Base-by-base conservation (phyloP, 2,329 filamentous ascomycete genomes). In the Dryadomyces sulphureus region DNA sequence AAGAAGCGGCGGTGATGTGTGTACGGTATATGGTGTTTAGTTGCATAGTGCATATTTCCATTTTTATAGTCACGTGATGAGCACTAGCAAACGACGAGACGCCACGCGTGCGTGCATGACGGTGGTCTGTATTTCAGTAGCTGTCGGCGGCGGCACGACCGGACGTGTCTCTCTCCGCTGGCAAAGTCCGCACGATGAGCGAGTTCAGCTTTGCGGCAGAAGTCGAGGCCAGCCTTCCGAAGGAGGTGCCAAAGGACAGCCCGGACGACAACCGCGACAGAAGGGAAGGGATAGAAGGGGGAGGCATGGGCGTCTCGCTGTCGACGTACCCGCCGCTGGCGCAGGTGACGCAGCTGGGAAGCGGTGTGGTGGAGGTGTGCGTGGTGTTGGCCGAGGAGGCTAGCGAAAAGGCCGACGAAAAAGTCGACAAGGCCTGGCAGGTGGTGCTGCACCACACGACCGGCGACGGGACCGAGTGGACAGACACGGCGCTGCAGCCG, bases 391-490 rank as follows among this genome's bases (percentile, higher is more conserved):
- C 83, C n/a, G n/a, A n/a, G n/a, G 7, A 62, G 89, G 12, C 68
- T 94, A 27, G 79, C 89, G 54, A 75, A n/a, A n/a, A n/a, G n/a
- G n/a, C n/a, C 81, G 38, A 74, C 75, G 36, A 54, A 74, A 80
- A 38, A 75, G 36, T 61, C 60, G 20, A 19, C 24, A 7, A 6
- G 7, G 30, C 19, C n/a, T 92, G 84, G 81, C 73, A 92, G 54
- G 74, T 87, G 27, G 75, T 75, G 16, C 62, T 93, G 7, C 94
- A 87, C 85, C 77, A 85, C 48, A 70, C 70, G 27, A 9, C 12
- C 19, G 27, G 25, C 5, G 9, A 27, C 41, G 12, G 25, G 2
- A 51, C 30, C 16, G 38, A 41, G 14, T 68, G 72, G 77, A 50
- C 63, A 62, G 65, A 89, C 68, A 73, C 65, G 17, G 47, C 50